These are phyloP conservation scores for Globisporangium emineosum DNA, from an alignment of 352 stramenopile species.

Conservation along the genomic window DNA sequence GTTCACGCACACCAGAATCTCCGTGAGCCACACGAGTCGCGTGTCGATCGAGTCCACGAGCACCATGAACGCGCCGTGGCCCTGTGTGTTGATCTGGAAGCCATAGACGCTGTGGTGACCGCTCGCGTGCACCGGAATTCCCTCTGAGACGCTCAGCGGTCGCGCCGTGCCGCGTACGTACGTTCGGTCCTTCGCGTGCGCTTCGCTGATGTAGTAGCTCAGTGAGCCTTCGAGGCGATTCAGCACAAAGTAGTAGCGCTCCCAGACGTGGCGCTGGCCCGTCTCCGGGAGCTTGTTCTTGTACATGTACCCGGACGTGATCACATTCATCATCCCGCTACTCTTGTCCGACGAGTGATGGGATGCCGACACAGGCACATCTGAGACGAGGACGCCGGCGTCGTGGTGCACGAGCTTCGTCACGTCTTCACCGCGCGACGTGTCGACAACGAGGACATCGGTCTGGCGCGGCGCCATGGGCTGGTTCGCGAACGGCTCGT, in stretches of 20 bases:
- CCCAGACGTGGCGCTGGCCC: constrained; percentile 77
- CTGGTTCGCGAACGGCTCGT: constrained; percentile 60
- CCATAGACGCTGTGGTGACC: constrained; percentile 75
- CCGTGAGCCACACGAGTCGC: constrained; percentile 75
- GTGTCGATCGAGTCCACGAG: constrained; percentile 84
- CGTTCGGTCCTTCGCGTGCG: constrained; percentile 82
- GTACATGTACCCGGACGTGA: constrained; percentile 88
- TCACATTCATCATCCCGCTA: constrained; percentile 43
- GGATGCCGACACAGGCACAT: constrained; percentile 37
- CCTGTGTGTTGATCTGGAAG: constrained; percentile 87
- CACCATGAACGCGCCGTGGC: constrained; percentile 81
- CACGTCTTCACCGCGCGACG: constrained; percentile 78
- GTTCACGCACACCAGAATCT: constrained; percentile 70
- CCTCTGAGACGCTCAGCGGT: constrained; percentile 77
- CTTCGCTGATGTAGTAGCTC: constrained; percentile 86
- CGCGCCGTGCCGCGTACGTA: constrained; percentile 77
- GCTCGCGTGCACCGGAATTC: constrained; percentile 61
- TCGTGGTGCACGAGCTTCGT: constrained; percentile 78
- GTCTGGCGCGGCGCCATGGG: constrained; percentile 47
- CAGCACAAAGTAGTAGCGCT: constrained; percentile 85
- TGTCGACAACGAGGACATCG: constrained; percentile 77
- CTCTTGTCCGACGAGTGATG: constrained; percentile 22
- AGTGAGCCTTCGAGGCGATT: constrained; percentile 69
- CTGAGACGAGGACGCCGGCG: constrained; percentile 58
- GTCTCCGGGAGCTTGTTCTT: constrained; percentile 85